phyloP scores from a whole-genome alignment of 768 basidiomycete genomes.

The Dacryopinax spathularia region DNA sequence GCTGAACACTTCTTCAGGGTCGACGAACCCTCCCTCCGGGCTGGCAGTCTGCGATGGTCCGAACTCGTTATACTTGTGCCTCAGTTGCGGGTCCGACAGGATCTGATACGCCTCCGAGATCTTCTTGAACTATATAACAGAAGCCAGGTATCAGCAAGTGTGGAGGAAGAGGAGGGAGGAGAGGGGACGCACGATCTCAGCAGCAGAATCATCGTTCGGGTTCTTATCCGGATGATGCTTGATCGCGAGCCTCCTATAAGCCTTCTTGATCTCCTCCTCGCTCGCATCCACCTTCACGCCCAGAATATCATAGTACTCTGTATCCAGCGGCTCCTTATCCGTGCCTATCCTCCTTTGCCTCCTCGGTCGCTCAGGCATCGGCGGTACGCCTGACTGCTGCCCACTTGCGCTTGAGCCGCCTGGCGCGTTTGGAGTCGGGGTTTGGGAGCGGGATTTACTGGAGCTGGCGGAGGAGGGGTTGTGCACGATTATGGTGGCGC shows the following conservation, averaged over 20 bases:
- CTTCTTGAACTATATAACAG: conserved; percentile 45
- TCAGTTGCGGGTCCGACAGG: conserved; percentile 57
- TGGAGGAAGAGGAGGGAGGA: conserved; percentile 18
- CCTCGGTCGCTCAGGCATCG: conserved; percentile 17
- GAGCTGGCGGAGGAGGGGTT: conserved; percentile 36
- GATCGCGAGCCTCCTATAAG: conserved; percentile 79
- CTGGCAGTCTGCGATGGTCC: conserved; percentile 61
- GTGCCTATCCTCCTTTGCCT: conserved; percentile 73
- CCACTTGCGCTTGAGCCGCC: conserved; percentile 10
- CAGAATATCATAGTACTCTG: conserved; percentile 78
- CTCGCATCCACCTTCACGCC: conserved; percentile 62
- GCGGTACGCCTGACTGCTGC: conserved; percentile 15
- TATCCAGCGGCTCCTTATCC: conserved; percentile 76
- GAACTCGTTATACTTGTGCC: conserved; percentile 75
- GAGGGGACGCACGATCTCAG: conserved; percentile 37
- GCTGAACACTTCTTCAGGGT: conserved; percentile 40
- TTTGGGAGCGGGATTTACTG: conserved; percentile 8
- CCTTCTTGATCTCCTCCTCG: conserved; percentile 77
- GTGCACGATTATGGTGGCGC: conserved; percentile 45
- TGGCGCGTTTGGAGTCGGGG: conserved; percentile 4
- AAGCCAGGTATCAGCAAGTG: not conserved
- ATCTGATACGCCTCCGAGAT: conserved; percentile 78
- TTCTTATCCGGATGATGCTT: conserved; percentile 91
- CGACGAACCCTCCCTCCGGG: conserved; percentile 73
- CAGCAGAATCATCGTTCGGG: conserved; percentile 68